Base-by-base conservation (phyloP, 164 flowering plant genomes). In the Kingdonia uniflora region DNA sequence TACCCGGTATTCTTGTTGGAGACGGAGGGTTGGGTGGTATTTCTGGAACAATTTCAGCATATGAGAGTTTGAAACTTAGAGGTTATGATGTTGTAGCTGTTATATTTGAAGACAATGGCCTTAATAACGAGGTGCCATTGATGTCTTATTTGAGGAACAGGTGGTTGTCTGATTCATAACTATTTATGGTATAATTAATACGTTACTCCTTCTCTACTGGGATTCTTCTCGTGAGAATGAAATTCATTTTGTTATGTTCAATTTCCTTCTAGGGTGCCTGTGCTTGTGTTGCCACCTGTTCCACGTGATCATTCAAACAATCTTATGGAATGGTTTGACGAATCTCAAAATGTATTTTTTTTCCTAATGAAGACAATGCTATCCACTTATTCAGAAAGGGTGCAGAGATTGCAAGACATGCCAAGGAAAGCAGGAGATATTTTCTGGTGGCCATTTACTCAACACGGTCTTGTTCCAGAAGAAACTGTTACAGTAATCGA, bases 391-490 rank as follows among this genome's bases (percentile, higher is more conserved):
- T 63, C 45, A 1, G 74, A 81, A 58, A 77, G 95, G 61, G 54
- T 77, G 29, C 56, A 66, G 41, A 76, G 79, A 65, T 63, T 94
- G 51, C 79, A 61, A 59, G 77, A 72, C 12, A 81, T 87, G 95
- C 78, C 87, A 52, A 80, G 70, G 63, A 85, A 69, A 57, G 96
- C 97, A 8, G 52, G 65, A 37, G 77, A 81, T 43, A 42, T 80
- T 41, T 71, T 94, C 25, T 94, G 99, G 99, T 94, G 99, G 97
- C 97, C 96, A 24, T 94, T 94, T 63, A 94, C 99, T 59, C 99
- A 94, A 66, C 97, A 94, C 62, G 71, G 65, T 54, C 84, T 82
- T 66, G 89, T 88, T 42, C 76, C 95, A 38, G 73, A 78, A 55
- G 82, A 74, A 56, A 76, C 24, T 37, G 84, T 94, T 49, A 89